Evolutionary conservation across 1,139 yeast genomes (phyloP).

Genomic region (Candida freyschussii): DNA sequence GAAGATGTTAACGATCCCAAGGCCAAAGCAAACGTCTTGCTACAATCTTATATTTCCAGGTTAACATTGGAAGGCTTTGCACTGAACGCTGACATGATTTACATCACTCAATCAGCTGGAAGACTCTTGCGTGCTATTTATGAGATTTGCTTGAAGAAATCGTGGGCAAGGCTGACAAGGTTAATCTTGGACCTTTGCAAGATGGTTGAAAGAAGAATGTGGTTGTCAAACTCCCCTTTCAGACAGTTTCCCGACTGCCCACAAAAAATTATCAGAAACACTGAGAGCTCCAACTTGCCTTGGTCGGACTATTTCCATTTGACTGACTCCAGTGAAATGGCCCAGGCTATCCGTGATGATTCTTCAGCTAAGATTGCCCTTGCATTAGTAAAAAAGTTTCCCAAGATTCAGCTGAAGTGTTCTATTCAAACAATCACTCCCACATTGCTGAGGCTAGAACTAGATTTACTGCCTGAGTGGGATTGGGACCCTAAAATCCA

Average conservation of each 20-base stretch:
- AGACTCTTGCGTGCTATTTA: slow-evolving; percentile 80
- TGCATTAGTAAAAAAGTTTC: slow-evolving; percentile 66
- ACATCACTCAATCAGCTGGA: slow-evolving; percentile 90
- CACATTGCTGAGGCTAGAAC: slow-evolving; percentile 56
- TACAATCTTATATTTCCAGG: slow-evolving; percentile 82
- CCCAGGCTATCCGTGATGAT: slow-evolving; percentile 74
- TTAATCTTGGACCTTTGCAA: slow-evolving; percentile 62
- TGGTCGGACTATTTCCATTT: slow-evolving; percentile 74
- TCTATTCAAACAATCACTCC: slow-evolving; percentile 75
- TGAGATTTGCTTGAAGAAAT: slow-evolving; percentile 67
- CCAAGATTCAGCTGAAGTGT: slow-evolving; percentile 54
- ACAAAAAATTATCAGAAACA: slow-evolving; percentile 58
- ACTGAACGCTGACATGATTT: slow-evolving; percentile 87
- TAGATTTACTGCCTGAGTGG: slow-evolving; percentile 70
- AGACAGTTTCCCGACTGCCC: slow-evolving; percentile 77
- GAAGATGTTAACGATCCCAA: slow-evolving; percentile 67
- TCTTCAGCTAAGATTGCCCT: slow-evolving; percentile 59
- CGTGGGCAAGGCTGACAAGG: slow-evolving; percentile 68
- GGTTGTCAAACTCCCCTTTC: slow-evolving; percentile 84
- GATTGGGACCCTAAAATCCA: slow-evolving; percentile 67
- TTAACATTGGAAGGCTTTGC: slow-evolving; percentile 84
- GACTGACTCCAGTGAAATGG: slow-evolving; percentile 64
- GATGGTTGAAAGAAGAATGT: slow-evolving; percentile 74
- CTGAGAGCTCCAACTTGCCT: slow-evolving; percentile 79
- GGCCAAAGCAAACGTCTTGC: slow-evolving; percentile 73